Conservation (phyloP, 2,329 filamentous ascomycete genomes). For the Periconia sp. region DNA sequence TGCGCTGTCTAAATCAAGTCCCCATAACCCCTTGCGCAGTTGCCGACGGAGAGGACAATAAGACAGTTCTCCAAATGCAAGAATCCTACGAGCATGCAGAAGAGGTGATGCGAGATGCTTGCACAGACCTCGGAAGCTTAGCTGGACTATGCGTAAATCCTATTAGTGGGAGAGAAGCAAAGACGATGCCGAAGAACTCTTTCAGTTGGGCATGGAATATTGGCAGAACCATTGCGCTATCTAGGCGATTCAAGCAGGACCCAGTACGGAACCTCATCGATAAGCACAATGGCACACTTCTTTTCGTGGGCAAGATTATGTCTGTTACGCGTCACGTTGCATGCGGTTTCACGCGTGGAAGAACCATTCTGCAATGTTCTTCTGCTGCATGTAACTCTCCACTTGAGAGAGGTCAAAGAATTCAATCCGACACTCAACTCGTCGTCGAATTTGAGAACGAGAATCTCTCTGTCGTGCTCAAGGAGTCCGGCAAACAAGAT, state of each 20-base stretch:
- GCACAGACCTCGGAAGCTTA: slow-evolving; percentile 1
- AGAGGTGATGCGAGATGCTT: not conserved
- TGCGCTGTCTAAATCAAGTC: slow-evolving; percentile 6
- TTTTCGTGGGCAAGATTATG: slow-evolving; percentile 13
- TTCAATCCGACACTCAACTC: too few relatives aligned
- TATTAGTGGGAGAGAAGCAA: not conserved
- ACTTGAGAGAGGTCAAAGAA: too few relatives aligned
- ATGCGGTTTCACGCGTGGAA: slow-evolving; percentile 5
- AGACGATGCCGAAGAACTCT: slow-evolving; percentile 1
- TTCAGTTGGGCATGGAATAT: too few relatives aligned
- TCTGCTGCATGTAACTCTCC: not conserved
- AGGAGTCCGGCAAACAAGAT: not conserved
- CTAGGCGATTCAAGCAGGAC: too few relatives aligned
- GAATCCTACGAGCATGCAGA: not conserved
- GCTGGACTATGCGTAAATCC: slow-evolving; percentile 3
- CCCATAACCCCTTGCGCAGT: slow-evolving; percentile 1
- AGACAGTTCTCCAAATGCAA: not conserved
- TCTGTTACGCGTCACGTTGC: slow-evolving; percentile 5
- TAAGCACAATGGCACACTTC: slow-evolving; percentile 4
- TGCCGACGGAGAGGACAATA: not conserved
- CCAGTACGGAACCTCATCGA: not conserved
- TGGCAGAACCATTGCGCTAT: too few relatives aligned
- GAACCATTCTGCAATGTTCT: not conserved
- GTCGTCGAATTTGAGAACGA: slow-evolving; percentile 14
- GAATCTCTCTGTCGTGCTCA: slow-evolving; percentile 8